These are phyloP conservation scores for Dendrobium catenatum DNA, from an alignment of 106 monocot genomes.

Conservation along the genomic window DNA sequence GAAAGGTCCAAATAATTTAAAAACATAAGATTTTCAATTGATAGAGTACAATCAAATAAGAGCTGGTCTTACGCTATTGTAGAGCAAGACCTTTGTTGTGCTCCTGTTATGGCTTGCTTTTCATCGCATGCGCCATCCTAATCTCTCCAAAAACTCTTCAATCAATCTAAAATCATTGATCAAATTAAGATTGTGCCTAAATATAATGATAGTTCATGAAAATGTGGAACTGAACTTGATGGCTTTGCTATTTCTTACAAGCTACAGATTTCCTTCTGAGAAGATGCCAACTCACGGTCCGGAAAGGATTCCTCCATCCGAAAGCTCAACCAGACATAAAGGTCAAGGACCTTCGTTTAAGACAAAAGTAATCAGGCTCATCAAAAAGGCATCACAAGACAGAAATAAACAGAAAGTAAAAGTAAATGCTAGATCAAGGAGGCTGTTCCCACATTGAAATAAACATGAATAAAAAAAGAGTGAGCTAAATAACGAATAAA, in stretches of 20 bases:
- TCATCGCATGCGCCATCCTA: conserved; percentile 41
- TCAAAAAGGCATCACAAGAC: too few relatives aligned
- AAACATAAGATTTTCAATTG: not conserved
- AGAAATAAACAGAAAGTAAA: too few relatives aligned
- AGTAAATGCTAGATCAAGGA: too few relatives aligned
- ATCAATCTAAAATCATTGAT: conserved; percentile 51
- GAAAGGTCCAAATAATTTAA: not conserved
- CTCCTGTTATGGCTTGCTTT: not conserved
- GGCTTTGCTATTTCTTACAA: conserved; percentile 38
- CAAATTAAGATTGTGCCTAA: not conserved
- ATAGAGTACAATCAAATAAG: not conserved
- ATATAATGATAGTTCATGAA: not conserved
- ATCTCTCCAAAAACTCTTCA: conserved; percentile 80
- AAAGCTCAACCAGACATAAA: conserved; percentile 94
- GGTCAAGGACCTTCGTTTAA: conserved; percentile 58
- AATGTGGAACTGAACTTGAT: not conserved
- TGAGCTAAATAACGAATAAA: not conserved
- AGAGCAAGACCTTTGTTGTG: not conserved
- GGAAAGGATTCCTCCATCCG: conserved; percentile 81
- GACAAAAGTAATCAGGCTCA: not conserved
- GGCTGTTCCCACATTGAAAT: too few relatives aligned
- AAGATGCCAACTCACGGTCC: conserved; percentile 68
- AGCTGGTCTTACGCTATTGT: too few relatives aligned
- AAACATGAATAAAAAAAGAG: not conserved
- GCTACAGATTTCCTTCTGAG: conserved; percentile 90